These are phyloP conservation scores for Taphrina confusa DNA, from an alignment of 1,139 yeast species.

Conservation along the genomic window DNA sequence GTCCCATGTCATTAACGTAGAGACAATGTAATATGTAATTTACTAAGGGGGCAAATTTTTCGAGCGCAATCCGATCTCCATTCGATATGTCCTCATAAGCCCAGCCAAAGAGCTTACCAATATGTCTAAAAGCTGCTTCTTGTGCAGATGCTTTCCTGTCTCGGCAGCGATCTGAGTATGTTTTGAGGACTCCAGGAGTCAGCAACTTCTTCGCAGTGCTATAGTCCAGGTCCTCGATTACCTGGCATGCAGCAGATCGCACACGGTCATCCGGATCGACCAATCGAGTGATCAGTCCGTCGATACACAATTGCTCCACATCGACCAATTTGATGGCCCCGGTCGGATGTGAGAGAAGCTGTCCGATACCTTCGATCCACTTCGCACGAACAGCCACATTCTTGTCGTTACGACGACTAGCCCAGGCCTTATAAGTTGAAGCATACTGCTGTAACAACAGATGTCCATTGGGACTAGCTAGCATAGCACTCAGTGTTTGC, in stretches of 20 bases:
- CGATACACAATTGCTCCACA: constrained; percentile 53
- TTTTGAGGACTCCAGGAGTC: constrained; percentile 54
- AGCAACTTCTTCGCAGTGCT: constrained; percentile 45
- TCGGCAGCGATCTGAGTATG: constrained; percentile 63
- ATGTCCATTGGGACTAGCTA: constrained; percentile 55
- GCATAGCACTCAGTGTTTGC: constrained; percentile 67
- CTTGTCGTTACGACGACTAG: constrained; percentile 70
- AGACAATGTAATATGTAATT: constrained; percentile 64
- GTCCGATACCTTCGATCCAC: constrained; percentile 66
- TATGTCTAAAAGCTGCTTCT: constrained; percentile 57
- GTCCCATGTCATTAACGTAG: constrained; percentile 70
- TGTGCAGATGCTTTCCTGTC: constrained; percentile 73
- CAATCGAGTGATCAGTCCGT: constrained; percentile 66
- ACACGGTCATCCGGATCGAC: constrained; percentile 77
- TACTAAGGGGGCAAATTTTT: constrained; percentile 58
- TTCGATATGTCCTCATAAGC: constrained; percentile 40
- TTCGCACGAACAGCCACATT: constrained; percentile 63
- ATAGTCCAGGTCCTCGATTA: constrained; percentile 49
- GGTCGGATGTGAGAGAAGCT: constrained; percentile 50
- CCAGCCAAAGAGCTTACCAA: constrained; percentile 58
- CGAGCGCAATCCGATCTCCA: constrained; percentile 43
- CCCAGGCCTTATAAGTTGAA: constrained; percentile 70
- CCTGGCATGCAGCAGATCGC: constrained; percentile 61
- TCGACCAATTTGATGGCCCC: constrained; percentile 48
- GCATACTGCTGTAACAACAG: constrained; percentile 64